Conservation (phyloP, 352 stramenopile species). For the Globisporangium nodosum region DNA sequence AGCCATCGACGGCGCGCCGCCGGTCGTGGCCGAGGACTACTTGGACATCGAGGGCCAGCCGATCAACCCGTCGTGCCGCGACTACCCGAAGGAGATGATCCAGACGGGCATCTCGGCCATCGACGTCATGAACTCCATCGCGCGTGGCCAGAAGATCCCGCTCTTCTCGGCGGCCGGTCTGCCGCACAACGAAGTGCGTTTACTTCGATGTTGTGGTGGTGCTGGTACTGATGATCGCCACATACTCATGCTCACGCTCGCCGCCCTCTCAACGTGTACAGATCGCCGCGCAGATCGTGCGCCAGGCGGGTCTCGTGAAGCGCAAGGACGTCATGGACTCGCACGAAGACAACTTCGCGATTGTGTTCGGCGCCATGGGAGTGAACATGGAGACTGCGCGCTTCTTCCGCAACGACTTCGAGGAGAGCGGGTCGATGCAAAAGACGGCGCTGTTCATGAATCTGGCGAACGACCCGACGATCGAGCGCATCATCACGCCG, state of each 20-base stretch:
- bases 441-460: constrained; percentile 99
- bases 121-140: constrained; percentile 99
- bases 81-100: constrained; percentile 99
- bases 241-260: not conserved
- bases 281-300: constrained; percentile 98
- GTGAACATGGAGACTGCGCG: constrained; percentile 99
- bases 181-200: constrained; percentile 94
- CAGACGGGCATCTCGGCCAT: constrained; percentile 99
- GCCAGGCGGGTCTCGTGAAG: constrained; percentile 97
- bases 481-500: constrained; percentile 99
- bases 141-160: constrained; percentile 99
- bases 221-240: not conserved
- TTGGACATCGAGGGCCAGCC: constrained; percentile 98
- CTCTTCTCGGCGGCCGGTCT: constrained; percentile 98
- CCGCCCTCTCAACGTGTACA: constrained; percentile 15
- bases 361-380: constrained; percentile 99
- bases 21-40: constrained; percentile 98
- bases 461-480: constrained; percentile 99
- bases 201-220: not conserved
- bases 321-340: constrained; percentile 98
- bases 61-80: constrained; percentile 98
- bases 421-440: constrained; percentile 97
- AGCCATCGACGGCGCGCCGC: constrained; percentile 96
- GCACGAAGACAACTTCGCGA: constrained; percentile 99
- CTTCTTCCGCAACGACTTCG: constrained; percentile 97